These are phyloP conservation scores for Trapa incisa DNA, from an alignment of 345 rosid species.

Conservation along the genomic window DNA sequence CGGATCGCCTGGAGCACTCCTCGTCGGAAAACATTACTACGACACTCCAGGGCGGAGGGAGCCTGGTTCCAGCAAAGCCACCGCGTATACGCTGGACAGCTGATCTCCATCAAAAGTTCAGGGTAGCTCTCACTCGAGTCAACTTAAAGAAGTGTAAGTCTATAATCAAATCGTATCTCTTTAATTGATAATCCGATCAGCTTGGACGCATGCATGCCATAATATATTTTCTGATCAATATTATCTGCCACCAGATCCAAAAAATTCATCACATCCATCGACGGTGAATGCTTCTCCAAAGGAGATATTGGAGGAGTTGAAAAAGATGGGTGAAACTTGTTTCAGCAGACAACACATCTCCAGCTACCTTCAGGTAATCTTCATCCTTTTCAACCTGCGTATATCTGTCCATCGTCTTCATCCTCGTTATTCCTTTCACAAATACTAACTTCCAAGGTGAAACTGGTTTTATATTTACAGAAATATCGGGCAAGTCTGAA, in stretches of 20 bases:
- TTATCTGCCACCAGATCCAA: not conserved
- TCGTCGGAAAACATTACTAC: not conserved
- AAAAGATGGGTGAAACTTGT: slow-evolving; percentile 15
- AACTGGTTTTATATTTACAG: not conserved
- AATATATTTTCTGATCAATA: no score
- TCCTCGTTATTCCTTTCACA: no score
- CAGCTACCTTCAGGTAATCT: slow-evolving; percentile 30
- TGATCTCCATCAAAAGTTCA: slow-evolving; percentile 3
- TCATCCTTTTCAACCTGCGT: no score
- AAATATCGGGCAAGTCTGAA: not conserved
- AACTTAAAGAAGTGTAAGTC: not conserved
- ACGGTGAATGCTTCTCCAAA: slow-evolving; percentile 18
- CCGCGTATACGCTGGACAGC: not conserved
- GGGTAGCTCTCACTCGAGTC: not conserved
- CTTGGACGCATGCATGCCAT: no score
- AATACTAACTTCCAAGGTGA: not conserved
- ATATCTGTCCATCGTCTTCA: not conserved
- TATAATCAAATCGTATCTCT: not conserved
- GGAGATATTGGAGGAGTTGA: slow-evolving; percentile 29
- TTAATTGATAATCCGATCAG: not conserved
- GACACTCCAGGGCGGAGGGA: not conserved
- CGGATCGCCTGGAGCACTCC: not conserved
- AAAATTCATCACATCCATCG: not conserved
- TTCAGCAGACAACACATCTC: slow-evolving; percentile 27
- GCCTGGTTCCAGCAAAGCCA: not conserved